Conservation (phyloP, 331 rosid species). For the Prunus yedoensis region DNA sequence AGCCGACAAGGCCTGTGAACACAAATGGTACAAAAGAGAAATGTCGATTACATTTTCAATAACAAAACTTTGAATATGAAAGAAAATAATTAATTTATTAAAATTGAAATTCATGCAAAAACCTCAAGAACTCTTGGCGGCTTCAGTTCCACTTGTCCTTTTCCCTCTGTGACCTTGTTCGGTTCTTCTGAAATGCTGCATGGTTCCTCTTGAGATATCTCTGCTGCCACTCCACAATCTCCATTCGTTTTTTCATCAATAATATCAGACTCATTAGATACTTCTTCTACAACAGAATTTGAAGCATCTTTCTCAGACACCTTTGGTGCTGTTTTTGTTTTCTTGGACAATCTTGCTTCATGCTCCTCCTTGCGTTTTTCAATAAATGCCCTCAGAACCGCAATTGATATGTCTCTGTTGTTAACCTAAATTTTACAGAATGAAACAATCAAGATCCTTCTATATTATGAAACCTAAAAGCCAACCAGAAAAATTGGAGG, state of each 20-base stretch:
- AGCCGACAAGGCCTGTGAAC: constrained; percentile 85
- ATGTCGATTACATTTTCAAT: background rate
- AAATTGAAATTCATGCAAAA: constrained; percentile 7
- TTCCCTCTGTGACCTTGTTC: constrained; percentile 49
- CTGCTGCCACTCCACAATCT: constrained; percentile 42
- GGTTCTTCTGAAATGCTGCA: constrained; percentile 43
- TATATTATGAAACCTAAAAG: background rate
- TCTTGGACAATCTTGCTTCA: constrained; percentile 55
- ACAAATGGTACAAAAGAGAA: constrained; percentile 13
- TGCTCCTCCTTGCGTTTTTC: constrained; percentile 69
- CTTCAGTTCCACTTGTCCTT: constrained; percentile 51
- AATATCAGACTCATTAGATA: constrained; percentile 29
- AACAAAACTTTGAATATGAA: constrained; percentile 12
- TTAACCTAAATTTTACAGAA: constrained; percentile 65
- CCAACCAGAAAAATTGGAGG: background rate
- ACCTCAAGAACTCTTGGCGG: constrained; percentile 97
- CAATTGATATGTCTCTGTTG: constrained; percentile 90
- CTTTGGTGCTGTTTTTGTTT: constrained; percentile 37
- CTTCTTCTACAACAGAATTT: constrained; percentile 49
- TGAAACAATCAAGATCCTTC: constrained; percentile 17
- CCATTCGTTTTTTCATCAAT: constrained; percentile 51
- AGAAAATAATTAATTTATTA: background rate
- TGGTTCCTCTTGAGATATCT: constrained; percentile 44
- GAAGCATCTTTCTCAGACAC: constrained; percentile 46
- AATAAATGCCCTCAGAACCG: constrained; percentile 83